Evolutionary conservation across 768 basidiomycete genomes (phyloP), one percentile per base, ranked within the genome.

Genomic region (Auricularia sp.): DNA sequence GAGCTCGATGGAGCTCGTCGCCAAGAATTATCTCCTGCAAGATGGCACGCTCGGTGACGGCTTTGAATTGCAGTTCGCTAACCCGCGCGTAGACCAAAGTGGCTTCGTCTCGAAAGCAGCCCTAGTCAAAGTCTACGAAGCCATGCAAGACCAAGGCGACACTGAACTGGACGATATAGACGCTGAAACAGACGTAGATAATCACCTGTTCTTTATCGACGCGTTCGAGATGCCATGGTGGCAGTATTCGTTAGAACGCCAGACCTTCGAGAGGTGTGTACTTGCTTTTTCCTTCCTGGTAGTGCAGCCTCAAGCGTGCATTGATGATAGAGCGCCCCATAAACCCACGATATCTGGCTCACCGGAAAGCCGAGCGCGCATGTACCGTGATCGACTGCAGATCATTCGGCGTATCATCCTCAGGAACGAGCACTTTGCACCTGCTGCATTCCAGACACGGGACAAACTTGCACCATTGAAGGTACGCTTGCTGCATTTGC

Each of bases 391-490:
- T 73, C 79, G 96, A 62, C 81, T 96, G 68, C 85, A 92, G 72
- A 86, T 98, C 62, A 93, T 98, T 70, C 90, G 88, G 73, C 96
- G 98, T 77, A 89, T 92, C 70, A 85, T 98, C 35, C 78, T 98
- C 45, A 82, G 97, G 47, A 98, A 98, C 71, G 97, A 99, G 73
- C 94, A 98, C 74, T 99, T 99, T 76, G 93, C 93, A 2, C 95
- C 97, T 2, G 96, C 96, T 5, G 94, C 94, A 0, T 76, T 98
- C 45, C 91, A 94, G 51, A 94, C 93, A 16, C 84, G 87, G 63
- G 92, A 98, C 75, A 79, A 94, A 65, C 87, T 89, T 67, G 85
- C 86, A 64, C 86, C 97, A 64, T 87, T 98, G 58, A 97, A 96
- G 67, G 93, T 92, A 71, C 69, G 85, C 67, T 3, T 47, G 8